Evolutionary conservation across 2,329 filamentous ascomycete species (phyloP).

Genomic region (Paracoccidioides brasiliensis): DNA sequence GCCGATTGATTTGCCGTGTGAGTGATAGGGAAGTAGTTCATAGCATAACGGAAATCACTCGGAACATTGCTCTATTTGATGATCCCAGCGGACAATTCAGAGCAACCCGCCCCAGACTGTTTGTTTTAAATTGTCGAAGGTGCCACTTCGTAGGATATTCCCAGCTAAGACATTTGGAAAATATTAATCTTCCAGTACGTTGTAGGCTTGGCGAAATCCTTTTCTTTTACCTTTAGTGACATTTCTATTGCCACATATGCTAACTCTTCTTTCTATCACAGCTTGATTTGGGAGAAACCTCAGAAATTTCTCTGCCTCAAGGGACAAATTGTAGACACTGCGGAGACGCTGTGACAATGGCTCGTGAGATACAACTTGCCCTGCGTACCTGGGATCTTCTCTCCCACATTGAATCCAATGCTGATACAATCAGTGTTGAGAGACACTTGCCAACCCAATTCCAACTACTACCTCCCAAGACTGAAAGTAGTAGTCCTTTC

Average conservation of each 20-base stretch:
- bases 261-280: slow-evolving; percentile 1
- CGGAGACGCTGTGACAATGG: slow-evolving; percentile 21
- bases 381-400: slow-evolving; percentile 27
- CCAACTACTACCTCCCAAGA: slow-evolving; percentile 21
- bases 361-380: slow-evolving; percentile 26
- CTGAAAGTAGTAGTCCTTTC: slow-evolving; percentile 8
- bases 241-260: not conserved
- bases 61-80: slow-evolving; percentile 24
- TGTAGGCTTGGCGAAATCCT: not conserved
- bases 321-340: slow-evolving; percentile 24
- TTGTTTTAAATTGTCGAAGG: slow-evolving; percentile 25
- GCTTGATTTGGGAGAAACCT: slow-evolving; percentile 6
- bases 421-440: slow-evolving; percentile 28
- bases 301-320: slow-evolving; percentile 10
- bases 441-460: slow-evolving; percentile 27
- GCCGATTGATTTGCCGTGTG: slow-evolving; percentile 27
- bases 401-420: slow-evolving; percentile 24
- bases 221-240: not conserved
- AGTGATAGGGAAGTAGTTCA: slow-evolving; percentile 29
- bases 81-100: slow-evolving; percentile 22
- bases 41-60: slow-evolving; percentile 24
- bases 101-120: slow-evolving; percentile 21
- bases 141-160: slow-evolving; percentile 27
- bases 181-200: slow-evolving; percentile 13
- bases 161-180: slow-evolving; percentile 19